Base-by-base conservation (phyloP, 78 protist genomes). In the Kipferlia bialata region DNA sequence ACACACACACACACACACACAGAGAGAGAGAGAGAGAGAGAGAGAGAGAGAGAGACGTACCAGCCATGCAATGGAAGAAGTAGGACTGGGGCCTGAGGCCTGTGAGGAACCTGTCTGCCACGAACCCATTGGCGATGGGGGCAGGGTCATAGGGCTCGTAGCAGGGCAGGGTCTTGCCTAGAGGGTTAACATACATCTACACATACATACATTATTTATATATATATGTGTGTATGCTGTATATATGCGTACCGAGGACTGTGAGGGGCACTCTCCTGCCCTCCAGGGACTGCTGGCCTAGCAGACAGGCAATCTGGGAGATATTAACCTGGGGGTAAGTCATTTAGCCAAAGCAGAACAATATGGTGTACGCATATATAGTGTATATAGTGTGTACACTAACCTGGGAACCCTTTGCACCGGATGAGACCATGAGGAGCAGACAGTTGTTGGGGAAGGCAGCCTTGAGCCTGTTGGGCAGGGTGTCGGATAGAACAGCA, bases 41-140 rank as follows among this genome's bases (percentile, higher is more conserved):
- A n/a, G n/a, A n/a, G n/a, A n/a, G n/a, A n/a, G n/a, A n/a, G n/a
- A n/a, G n/a, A n/a, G n/a, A n/a, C n/a, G n/a, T n/a, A n/a, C 99
- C 99, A 15, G 98, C 98, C 98, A 95, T 95, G 81, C 94, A 89
- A 76, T 97, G 99, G 92, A 97, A 93, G 76, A 76, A 93, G 76
- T 91, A 97, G 77, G 79, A 87, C 36, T 58, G 80, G 32, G 85
- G 78, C 6, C 62, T 26, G 24, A 81, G n/a, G 32, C 82, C 99
- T 1, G 98, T 90, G 32, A 95, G 53, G 89, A 95, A 97, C 22
- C 99, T 87, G 53, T 82, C 89, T 56, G 68, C 59, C 31, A 94
- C 81, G 54, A 75, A 92, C 5, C 90, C 90, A n/a, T 72, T 62
- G 5, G 78, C 51, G 89, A 90, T 54, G 28, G 73, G 69, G 15